Conservation (phyloP, 2,329 filamentous ascomycete genomes). For the Penicillium sp. region DNA sequence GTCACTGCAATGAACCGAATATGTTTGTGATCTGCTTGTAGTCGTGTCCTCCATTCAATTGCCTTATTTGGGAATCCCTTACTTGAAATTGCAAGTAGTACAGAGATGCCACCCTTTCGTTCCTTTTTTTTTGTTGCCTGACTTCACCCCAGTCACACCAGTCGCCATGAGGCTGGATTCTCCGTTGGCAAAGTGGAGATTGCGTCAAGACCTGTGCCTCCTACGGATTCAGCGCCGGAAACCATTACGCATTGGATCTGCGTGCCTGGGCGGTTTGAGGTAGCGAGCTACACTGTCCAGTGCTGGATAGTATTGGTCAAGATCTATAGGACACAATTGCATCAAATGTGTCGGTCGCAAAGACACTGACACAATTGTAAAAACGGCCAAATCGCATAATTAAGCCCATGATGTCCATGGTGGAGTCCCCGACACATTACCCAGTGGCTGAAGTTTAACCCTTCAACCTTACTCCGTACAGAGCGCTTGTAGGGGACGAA, state of each 20-base stretch:
- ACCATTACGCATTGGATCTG: constrained; percentile 1
- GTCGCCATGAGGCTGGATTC: constrained; percentile 9
- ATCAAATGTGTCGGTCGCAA: neutral
- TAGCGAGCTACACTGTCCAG: constrained; percentile 4
- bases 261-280: constrained; percentile 5
- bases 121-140: neutral
- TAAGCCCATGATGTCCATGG: neutral
- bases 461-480: constrained; percentile 13
- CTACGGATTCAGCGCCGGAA: neutral
- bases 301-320: neutral
- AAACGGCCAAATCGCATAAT: constrained; percentile 24
- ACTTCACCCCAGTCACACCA: neutral
- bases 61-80: constrained; percentile 15
- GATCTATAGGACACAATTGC: neutral
- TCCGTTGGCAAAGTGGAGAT: constrained; percentile 5
- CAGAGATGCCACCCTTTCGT: neutral
- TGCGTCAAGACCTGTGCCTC: neutral
- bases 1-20: constrained; percentile 1
- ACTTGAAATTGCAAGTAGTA: neutral
- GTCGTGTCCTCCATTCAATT: constrained; percentile 17
- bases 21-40: constrained; percentile 18
- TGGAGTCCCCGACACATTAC: neutral
- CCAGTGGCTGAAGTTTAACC: constrained; percentile 17
- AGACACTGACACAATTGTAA: constrained; percentile 5
- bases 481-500: constrained; percentile 13